These are phyloP conservation scores for Lineolata rhizophorae DNA, from an alignment of 495 filamentous ascomycete species.

Conservation along the genomic window DNA sequence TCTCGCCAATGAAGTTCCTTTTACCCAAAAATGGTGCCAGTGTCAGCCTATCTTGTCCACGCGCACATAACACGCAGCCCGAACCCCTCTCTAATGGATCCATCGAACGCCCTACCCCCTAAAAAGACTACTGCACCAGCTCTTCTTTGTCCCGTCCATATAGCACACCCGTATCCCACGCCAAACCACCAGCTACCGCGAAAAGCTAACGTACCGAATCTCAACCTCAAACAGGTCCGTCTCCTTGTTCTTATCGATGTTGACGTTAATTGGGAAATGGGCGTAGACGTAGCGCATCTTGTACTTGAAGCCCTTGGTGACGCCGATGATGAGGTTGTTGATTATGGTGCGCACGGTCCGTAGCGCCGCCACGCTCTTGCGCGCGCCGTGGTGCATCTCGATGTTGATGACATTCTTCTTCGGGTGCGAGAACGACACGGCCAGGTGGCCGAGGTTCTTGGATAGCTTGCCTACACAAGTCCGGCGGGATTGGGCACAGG, in stretches of 20 bases:
- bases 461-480: constrained; percentile 50
- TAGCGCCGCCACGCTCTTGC: constrained; percentile 93
- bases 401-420: constrained; percentile 70
- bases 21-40: no score
- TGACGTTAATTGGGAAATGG: constrained; percentile 99
- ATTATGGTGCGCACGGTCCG: constrained; percentile 93
- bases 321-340: constrained; percentile 94
- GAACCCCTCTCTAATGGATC: no score
- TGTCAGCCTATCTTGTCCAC: no score
- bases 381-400: constrained; percentile 89
- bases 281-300: constrained; percentile 99
- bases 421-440: constrained; percentile 80
- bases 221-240: constrained; percentile 76
- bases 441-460: constrained; percentile 87
- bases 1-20: constrained; percentile 99
- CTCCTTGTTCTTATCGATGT: constrained; percentile 89
- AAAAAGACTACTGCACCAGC: no score
- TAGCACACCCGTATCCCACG: no score
- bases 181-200: no score
- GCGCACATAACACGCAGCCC: constrained; percentile 1
- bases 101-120: no score
- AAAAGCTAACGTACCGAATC: constrained; percentile 81
- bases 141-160: no score
- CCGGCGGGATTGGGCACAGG: background rate
- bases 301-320: constrained; percentile 98